These are phyloP conservation scores for Rhynchosporium graminicola DNA, from an alignment of 2,329 filamentous ascomycete genomes.

Conservation along the genomic window DNA sequence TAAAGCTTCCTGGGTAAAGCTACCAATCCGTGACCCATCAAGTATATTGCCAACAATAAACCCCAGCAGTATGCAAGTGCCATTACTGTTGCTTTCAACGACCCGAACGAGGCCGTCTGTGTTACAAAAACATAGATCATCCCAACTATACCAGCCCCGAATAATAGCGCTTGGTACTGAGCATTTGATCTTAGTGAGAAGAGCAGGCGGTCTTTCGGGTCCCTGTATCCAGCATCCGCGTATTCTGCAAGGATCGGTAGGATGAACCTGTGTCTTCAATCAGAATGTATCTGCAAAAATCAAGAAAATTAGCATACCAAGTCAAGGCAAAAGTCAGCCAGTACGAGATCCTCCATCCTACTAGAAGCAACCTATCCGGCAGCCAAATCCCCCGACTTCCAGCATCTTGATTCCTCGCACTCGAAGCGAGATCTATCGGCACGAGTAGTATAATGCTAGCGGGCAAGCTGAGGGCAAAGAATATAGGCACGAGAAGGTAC, in stretches of 20 bases:
- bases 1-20: constrained; percentile 83
- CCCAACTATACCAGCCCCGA: constrained; percentile 69
- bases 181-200: constrained; percentile 88
- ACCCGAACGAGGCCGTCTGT: constrained; percentile 70
- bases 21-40: constrained; percentile 97
- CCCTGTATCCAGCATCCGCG: constrained; percentile 88
- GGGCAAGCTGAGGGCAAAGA: constrained; percentile 91
- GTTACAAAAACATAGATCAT: constrained; percentile 81
- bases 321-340: constrained; percentile 96
- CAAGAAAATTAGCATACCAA: constrained; percentile 59
- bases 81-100: constrained; percentile 85
- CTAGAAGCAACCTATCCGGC: constrained; percentile 72
- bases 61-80: constrained; percentile 94
- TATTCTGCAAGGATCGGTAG: constrained; percentile 93
- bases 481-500: constrained; percentile 88
- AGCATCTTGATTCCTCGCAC: constrained; percentile 70
- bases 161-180: constrained; percentile 80
- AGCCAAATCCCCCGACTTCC: constrained; percentile 83
- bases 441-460: constrained; percentile 89
- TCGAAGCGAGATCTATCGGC: constrained; percentile 92
- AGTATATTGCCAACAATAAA: constrained; percentile 85
- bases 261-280: constrained; percentile 63
- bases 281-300: constrained; percentile 8
- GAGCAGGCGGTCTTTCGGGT: constrained; percentile 75
- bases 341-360: constrained; percentile 93